A percentile compares a stretch with the other conserved stretches of the same genome.
These are phyloP conservation scores for Eleusine coracana DNA, from an alignment of 176 grass and related monocot genomes.

Conservation along the genomic window DNA sequence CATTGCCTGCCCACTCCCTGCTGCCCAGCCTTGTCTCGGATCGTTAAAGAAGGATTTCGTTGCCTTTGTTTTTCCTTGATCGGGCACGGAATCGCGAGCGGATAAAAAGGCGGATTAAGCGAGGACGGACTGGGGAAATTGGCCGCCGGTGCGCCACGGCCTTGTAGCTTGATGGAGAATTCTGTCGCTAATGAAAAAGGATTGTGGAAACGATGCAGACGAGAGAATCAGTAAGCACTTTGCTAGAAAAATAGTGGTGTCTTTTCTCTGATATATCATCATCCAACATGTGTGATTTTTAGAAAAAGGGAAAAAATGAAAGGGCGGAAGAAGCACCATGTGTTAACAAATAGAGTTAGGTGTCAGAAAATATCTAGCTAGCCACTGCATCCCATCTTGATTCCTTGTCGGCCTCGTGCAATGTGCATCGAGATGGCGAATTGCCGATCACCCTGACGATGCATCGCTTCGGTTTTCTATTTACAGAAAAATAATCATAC, in stretches of 20 bases:
- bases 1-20: slow-evolving; percentile 6
- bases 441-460: not conserved
- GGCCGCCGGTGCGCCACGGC: not conserved
- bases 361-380: slow-evolving; percentile 10
- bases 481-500: not conserved
- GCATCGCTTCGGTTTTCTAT: not conserved
- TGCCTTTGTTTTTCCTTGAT: slow-evolving; percentile 28
- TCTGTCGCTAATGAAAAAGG: slow-evolving; percentile 4
- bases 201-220: not conserved
- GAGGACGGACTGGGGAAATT: not conserved
- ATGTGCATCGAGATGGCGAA: not conserved
- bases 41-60: not conserved
- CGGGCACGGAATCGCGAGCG: not conserved
- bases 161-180: not conserved
- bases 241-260: not conserved
- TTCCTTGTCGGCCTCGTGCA: slow-evolving; percentile 47
- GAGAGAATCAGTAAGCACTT: not conserved
- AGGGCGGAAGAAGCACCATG: not conserved
- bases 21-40: not conserved
- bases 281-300: not conserved
- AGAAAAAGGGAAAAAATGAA: not conserved
- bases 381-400: slow-evolving; percentile 17
- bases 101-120: not conserved
- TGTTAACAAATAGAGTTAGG: not conserved
- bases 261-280: not conserved